Conservation (phyloP, 1,284 basidiomycete genomes). For the Heterobasidion irregulare region DNA sequence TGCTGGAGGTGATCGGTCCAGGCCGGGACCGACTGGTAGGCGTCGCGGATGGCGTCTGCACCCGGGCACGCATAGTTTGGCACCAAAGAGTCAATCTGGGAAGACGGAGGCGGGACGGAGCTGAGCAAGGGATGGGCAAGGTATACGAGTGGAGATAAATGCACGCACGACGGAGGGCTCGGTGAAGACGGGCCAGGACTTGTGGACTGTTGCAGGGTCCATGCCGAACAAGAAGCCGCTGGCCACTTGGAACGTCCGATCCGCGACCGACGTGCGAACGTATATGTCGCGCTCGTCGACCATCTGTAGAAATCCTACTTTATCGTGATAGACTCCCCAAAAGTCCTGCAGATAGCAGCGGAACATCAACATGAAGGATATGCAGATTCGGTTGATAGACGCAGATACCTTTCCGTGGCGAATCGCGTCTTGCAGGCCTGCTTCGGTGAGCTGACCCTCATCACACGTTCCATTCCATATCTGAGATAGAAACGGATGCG, state of each 20-base stretch:
- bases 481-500: constrained; percentile 37
- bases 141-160: neutral
- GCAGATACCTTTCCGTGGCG: constrained; percentile 34
- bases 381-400: neutral
- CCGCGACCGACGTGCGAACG: constrained; percentile 36
- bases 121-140: neutral
- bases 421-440: constrained; percentile 37
- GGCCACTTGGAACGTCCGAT: constrained; percentile 42
- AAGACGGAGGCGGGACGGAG: neutral
- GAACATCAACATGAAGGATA: neutral
- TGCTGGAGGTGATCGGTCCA: constrained; percentile 43
- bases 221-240: constrained; percentile 42
- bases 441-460: constrained; percentile 41
- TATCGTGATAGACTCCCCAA: constrained; percentile 37
- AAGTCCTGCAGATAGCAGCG: constrained; percentile 30
- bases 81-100: constrained; percentile 42
- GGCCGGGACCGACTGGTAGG: constrained; percentile 35
- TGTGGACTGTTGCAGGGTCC: constrained; percentile 28
- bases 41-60: constrained; percentile 33
- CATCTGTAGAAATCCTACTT: constrained; percentile 30
- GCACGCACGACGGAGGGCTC: constrained; percentile 29
- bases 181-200: constrained; percentile 31
- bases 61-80: constrained; percentile 40
- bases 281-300: constrained; percentile 34
- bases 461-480: constrained; percentile 53